Evolutionary conservation across 495 filamentous ascomycete genomes (phyloP), one percentile per base, ranked within the genome.

Genomic region (Talaromyces thailandensis): DNA sequence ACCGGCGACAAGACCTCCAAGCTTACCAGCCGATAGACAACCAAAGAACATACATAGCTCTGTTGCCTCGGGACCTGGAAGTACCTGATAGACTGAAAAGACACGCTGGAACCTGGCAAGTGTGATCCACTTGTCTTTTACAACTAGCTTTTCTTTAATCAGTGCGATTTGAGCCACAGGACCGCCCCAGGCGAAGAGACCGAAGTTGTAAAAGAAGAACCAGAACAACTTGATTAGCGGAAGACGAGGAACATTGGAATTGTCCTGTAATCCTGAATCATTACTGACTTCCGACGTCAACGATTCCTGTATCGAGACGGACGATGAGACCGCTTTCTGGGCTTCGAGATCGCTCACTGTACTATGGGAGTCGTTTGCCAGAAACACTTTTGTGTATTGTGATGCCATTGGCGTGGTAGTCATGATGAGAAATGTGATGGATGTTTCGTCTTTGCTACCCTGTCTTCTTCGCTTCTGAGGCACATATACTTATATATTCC

Each of bases 41-140:
- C 72, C 70, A 66, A 75, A 74, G 58, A 74, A 75, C 72, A 75
- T 75, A 29, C 72, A 75, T 32, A 75, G 56, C 31, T 74, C 72
- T 8, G 72, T 70, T 2, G 72, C 72, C 58, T 72, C 72, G 1
- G 72, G 72, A 0, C 72, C 72, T 26, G 72, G 72, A 3, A 75
- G 65, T 23, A 74, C 72, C 59, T 75, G 70, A 60, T 75, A 75
- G 18, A 75, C 72, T 11, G 70, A 61, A 53, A 75, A 75, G n/a
- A 74, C 72, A 16, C 72, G 68, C 57, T 74, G 70, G 51, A 75
- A 75, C 2, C 70, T 67, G 23, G 48, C 63, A 16, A 73, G 58
- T 1, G 72, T 68, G 29, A 74, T 74, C 73, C 69, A 75, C 68
- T 73, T 63, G 3, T 75, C 72, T 64, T 73, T 25, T 2, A 73